Base-by-base conservation (phyloP, 805 yeast genomes). In the Starmerella vaccinii region DNA sequence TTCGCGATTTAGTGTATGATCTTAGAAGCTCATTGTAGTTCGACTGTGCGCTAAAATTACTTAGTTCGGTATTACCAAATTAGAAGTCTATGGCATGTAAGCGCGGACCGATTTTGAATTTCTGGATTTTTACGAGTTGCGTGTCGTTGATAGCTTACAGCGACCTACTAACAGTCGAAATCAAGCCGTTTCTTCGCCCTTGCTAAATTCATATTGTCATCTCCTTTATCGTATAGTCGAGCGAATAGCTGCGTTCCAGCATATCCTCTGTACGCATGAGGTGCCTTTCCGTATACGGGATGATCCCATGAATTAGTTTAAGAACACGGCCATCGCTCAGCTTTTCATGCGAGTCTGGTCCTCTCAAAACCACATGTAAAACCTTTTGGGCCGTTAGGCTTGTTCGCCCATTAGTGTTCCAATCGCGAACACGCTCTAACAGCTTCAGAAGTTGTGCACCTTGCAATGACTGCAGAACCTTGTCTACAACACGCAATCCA, bases 221-320 rank as follows among this genome's bases (percentile, higher is more conserved):
- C 63, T 84, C 84, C 49, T 78, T 80, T 50, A 89, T 75, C 7
- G 89, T 82, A 60, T 84, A 92, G 61, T 92, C 97, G 54, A 92
- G 66, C 43, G 86, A 72, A 61, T 76, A 90, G 62, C 95, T 87
- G 63, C 86, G 85, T 66, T 92, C 96, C 33, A 88, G 67, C 63
- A 92, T 69, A 38, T 77, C 87, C 55, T 84, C 95, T 24, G 86
- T 69, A 56, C 98, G 75, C 33, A 71, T 63, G 62, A 74, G 81
- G 66, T 92, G 98, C 60, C 97, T 78, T 61, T 85, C 87, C 55
- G 84, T 83, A 66, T 92, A 92, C 3, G 97, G 95, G 35, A 86
- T 67, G 49, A 92, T 76, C n/a, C 82, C 74, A 51, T 84, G 94
- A 9, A 90, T 72, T 13, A 80, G 68, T 40, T 72, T 75, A 56